Evolutionary conservation across 345 rosid species (phyloP).

Genomic region (Eutrema yunnanense): DNA sequence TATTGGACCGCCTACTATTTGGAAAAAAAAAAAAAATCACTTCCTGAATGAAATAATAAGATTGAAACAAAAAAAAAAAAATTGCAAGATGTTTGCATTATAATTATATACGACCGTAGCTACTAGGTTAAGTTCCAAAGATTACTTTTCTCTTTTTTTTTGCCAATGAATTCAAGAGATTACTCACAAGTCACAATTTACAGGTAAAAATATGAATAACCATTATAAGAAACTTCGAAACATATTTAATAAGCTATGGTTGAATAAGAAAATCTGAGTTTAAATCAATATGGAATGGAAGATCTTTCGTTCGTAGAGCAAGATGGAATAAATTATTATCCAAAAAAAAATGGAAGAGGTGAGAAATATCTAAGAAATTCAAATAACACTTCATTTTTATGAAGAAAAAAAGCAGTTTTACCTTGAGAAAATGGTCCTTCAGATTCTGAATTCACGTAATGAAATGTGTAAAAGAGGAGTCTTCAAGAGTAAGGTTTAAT

Average conservation of each 20-base stretch:
- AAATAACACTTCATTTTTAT: neutral
- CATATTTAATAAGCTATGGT: neutral
- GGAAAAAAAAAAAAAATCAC: neutral
- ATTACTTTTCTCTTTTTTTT: too few species aligned
- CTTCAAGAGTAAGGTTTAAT: constrained; percentile 22
- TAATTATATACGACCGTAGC: neutral
- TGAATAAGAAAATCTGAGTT: neutral
- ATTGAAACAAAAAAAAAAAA: neutral
- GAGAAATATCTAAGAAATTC: neutral
- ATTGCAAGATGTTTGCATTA: neutral
- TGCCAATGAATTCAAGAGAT: neutral
- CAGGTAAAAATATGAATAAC: neutral
- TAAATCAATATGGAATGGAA: neutral
- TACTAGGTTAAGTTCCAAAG: neutral
- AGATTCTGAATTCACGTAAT: neutral
- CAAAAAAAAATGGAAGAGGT: neutral
- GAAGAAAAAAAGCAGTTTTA: neutral
- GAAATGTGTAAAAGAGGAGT: constrained; percentile 3
- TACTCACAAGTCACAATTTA: neutral
- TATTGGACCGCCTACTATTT: neutral
- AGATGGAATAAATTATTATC: neutral
- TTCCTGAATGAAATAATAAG: neutral
- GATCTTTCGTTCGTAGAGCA: neutral
- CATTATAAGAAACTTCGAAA: neutral
- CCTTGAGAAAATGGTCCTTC: constrained; percentile 23